Conservation (phyloP, 768 basidiomycete species). For the Phlebiopsis flavidoalba region DNA sequence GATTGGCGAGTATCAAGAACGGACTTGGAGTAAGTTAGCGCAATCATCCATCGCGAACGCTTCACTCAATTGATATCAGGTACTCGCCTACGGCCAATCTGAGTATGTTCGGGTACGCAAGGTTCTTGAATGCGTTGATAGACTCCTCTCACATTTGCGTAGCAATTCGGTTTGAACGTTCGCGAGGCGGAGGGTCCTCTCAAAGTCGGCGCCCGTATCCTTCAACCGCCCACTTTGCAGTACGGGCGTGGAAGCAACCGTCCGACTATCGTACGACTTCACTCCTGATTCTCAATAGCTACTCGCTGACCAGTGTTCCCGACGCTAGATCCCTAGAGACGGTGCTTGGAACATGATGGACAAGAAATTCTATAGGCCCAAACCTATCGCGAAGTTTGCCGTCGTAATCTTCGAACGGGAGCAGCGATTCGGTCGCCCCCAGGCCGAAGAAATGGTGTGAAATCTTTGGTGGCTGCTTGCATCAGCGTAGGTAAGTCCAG, state of each 20-base stretch:
- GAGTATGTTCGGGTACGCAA: constrained; percentile 51
- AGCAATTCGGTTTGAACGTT: constrained; percentile 67
- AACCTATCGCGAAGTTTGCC: constrained; percentile 50
- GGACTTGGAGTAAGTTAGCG: constrained; percentile 44
- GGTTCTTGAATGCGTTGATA: background rate
- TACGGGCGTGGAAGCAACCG: constrained; percentile 59
- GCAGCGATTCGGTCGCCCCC: constrained; percentile 45
- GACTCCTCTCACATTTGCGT: background rate
- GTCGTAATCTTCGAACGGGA: constrained; percentile 64
- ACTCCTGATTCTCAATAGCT: background rate
- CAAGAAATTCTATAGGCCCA: constrained; percentile 61
- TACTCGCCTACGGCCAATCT: constrained; percentile 57
- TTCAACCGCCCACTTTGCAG: constrained; percentile 58
- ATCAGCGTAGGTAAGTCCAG: constrained; percentile 52
- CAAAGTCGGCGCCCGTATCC: constrained; percentile 53
- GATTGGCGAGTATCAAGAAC: constrained; percentile 47
- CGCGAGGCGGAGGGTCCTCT: constrained; percentile 43
- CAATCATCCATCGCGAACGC: constrained; percentile 44
- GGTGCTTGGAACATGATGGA: constrained; percentile 85
- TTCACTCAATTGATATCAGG: constrained; percentile 9
- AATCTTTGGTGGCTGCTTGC: constrained; percentile 44
- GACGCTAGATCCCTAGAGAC: constrained; percentile 47
- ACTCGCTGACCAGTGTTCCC: constrained; percentile 1
- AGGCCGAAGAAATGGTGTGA: constrained; percentile 51
- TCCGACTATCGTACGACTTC: constrained; percentile 46